These are phyloP conservation scores for Silene conica DNA, from an alignment of 148 eudicot genomes.

Conservation along the genomic window DNA sequence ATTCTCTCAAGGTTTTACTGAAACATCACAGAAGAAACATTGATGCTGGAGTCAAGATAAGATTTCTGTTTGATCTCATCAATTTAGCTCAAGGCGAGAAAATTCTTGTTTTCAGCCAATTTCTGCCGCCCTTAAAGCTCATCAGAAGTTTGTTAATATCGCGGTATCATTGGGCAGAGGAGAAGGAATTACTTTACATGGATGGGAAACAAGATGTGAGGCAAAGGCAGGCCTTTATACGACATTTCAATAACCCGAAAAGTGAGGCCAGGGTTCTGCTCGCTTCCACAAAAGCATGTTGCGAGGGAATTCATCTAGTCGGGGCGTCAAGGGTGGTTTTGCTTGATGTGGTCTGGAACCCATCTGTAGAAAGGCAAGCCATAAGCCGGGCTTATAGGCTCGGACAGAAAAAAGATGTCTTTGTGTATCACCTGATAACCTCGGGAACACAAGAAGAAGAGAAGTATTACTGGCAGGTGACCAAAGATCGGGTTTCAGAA, in stretches of 20 bases:
- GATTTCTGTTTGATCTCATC: constrained; percentile 50
- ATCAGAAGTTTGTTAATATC: constrained; percentile 32
- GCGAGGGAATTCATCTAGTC: constrained; percentile 69
- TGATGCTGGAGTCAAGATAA: constrained; percentile 52
- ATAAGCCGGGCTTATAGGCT: constrained; percentile 77
- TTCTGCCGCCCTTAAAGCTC: constrained; percentile 34
- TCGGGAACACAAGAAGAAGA: constrained; percentile 47
- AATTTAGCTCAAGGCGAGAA: constrained; percentile 50
- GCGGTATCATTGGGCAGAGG: constrained; percentile 43
- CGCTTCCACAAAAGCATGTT: constrained; percentile 70
- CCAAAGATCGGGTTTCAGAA: constrained; percentile 58
- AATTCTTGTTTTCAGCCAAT: constrained; percentile 69
- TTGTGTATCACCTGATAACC: constrained; percentile 53
- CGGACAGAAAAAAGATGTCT: constrained; percentile 62
- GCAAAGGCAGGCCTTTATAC: constrained; percentile 40
- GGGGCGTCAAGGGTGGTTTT: constrained; percentile 85
- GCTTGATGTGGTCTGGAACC: constrained; percentile 82
- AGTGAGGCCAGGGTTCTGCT: constrained; percentile 61
- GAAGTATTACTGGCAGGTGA: constrained; percentile 44
- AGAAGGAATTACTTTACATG: constrained; percentile 43
- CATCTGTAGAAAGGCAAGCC: constrained; percentile 74
- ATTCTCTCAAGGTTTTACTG: constrained; percentile 14
- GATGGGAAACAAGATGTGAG: constrained; percentile 39
- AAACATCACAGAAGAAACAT: constrained; percentile 24
- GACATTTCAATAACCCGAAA: constrained; percentile 45